Percentiles rank a stretch among this genome's conserved stretches.
Conservation (phyloP, 140 eudicot genomes). For the Flaveria floridana region DNA sequence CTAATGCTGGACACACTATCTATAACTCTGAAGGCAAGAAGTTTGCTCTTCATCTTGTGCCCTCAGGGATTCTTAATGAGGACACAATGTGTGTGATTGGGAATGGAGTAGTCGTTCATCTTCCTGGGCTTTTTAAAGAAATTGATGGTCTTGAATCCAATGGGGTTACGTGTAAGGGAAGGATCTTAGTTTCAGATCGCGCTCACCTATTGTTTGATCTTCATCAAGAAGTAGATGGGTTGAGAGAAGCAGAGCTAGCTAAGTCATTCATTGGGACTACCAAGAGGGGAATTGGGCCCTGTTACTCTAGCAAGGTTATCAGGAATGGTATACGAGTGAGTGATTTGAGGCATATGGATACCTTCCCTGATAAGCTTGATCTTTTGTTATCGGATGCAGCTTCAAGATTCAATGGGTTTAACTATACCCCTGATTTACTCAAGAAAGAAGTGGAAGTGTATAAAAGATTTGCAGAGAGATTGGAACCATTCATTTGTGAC, state of each 20-base stretch:
- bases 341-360: constrained; percentile 96
- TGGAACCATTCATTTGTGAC: constrained; percentile 83
- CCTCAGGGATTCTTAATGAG: constrained; percentile 90
- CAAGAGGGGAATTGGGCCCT: constrained; percentile 92
- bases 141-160: constrained; percentile 86
- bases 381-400: constrained; percentile 86
- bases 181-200: constrained; percentile 87
- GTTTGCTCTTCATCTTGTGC: constrained; percentile 97
- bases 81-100: constrained; percentile 88
- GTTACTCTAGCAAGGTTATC: constrained; percentile 88
- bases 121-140: constrained; percentile 84
- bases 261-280: constrained; percentile 95
- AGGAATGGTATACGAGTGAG: constrained; percentile 88
- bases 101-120: constrained; percentile 91
- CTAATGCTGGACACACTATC: constrained; percentile 98
- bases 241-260: constrained; percentile 86
- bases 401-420: constrained; percentile 73
- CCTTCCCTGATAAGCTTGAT: constrained; percentile 87
- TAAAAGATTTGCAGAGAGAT: constrained; percentile 81
- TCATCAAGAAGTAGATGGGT: constrained; percentile 84
- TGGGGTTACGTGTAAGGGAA: constrained; percentile 78
- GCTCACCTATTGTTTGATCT: constrained; percentile 87
- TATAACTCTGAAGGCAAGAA: constrained; percentile 93
- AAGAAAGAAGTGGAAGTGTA: constrained; percentile 84
- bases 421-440: constrained; percentile 63